Evolutionary conservation across 345 rosid species (phyloP).

Genomic region (Euphorbia pulcherrima): DNA sequence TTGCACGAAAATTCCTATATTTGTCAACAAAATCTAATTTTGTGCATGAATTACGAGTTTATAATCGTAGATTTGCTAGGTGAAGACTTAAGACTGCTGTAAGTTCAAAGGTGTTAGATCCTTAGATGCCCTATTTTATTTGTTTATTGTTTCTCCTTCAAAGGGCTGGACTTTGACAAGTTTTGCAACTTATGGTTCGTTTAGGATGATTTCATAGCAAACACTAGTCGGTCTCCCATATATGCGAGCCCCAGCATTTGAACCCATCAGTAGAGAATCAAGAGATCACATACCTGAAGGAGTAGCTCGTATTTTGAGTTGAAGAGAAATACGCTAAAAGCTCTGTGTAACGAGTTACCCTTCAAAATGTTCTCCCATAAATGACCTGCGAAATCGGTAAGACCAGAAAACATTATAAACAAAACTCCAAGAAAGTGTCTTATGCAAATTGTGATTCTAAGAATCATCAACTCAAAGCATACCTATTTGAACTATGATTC

Average conservation of each 20-base stretch:
- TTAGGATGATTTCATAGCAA: not conserved
- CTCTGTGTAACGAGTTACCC: constrained; percentile 79
- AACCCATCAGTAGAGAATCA: not conserved
- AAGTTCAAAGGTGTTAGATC: not conserved
- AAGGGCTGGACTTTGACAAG: not conserved
- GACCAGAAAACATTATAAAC: not conserved
- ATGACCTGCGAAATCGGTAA: constrained; percentile 61
- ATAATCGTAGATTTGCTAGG: not conserved
- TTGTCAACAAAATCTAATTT: not conserved
- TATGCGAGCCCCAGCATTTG: not conserved
- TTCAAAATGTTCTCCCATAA: constrained; percentile 88
- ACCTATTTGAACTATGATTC: not conserved
- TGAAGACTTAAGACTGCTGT: not conserved
- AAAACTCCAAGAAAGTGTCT: not conserved
- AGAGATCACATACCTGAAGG: constrained; percentile 69
- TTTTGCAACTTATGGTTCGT: not conserved
- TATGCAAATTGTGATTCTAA: not conserved
- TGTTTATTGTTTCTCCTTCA: not conserved
- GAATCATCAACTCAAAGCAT: not conserved
- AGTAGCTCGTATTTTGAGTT: constrained; percentile 93
- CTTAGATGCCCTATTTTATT: not conserved
- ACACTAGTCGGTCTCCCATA: too few species aligned
- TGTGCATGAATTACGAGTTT: not conserved
- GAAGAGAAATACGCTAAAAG: constrained; percentile 92
- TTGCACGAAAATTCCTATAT: not conserved